A percentile compares a stretch with the other conserved stretches of the same genome.
Conservation (phyloP, 2,329 filamentous ascomycete genomes). For the Thyridium curvatum region DNA sequence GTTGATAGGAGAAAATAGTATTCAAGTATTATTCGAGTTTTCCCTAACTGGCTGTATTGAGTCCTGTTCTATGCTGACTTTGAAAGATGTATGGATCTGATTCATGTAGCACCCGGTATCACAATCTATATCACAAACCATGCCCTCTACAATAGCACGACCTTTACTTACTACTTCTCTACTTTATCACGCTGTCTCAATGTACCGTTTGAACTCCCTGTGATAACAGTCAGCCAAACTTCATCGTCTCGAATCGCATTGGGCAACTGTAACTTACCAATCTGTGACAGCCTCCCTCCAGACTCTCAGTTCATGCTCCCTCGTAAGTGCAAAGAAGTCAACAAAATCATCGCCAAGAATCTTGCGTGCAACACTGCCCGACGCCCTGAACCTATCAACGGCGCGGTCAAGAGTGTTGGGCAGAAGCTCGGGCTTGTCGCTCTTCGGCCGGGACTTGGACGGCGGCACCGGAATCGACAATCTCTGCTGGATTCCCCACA, state of each 20-base stretch:
- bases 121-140: no score
- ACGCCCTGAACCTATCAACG: conserved; percentile 53
- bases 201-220: conserved; percentile 49
- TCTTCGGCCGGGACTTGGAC: conserved; percentile 43
- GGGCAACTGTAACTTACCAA: conserved; percentile 47
- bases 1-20: no score
- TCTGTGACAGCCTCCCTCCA: conserved; percentile 96
- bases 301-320: conserved; percentile 72
- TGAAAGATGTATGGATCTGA: no score
- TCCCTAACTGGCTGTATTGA: no score
- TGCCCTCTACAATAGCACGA: no score
- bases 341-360: conserved; percentile 70
- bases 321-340: conserved; percentile 66
- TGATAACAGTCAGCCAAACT: conserved; percentile 3
- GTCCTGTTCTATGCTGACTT: no score
- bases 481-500: conserved; percentile 67
- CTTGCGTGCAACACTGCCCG: conserved; percentile 63
- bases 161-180: no score
- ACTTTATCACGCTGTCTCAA: conserved; percentile 28
- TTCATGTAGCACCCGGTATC: no score
- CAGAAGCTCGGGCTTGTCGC: conserved; percentile 55
- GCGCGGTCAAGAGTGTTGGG: conserved; percentile 66
- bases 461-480: conserved; percentile 60
- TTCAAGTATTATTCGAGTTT: no score
- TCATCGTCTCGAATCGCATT: background rate